Base-by-base conservation (phyloP, 305 asterid species). In the Fraxinus ornus region DNA sequence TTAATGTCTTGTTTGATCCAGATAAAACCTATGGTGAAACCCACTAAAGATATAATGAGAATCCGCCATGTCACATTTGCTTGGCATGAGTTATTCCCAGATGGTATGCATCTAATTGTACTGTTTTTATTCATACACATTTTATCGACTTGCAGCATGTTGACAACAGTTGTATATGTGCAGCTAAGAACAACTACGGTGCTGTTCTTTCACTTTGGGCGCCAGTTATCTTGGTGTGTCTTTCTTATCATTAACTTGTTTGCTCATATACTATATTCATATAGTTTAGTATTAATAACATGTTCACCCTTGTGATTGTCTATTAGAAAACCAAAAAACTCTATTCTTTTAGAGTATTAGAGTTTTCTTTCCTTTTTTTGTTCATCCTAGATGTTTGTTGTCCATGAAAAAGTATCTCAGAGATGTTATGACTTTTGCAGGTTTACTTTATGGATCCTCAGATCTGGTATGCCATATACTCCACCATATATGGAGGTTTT, bases 381-480 rank as follows among this genome's bases (percentile, higher is more conserved):
- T 44, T 77, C 74, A 41, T 71, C 83, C 44, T 30, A 52, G n/a
- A 79, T 60, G 76, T 30, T 39, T 83, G 36, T 52, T 84, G 32
- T 73, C 80, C 28, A 22, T 57, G 76, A 37, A 41, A 52, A 81
- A 78, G 30, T 73, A 35, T 81, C 86, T 80, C 77, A 79, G 75
- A 49, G 77, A 76, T 78, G 79, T 85, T 72, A 74, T 64, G 10
- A 80, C 77, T 86, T 71, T 79, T 85, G 84, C 92, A 97, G 98
- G 97, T 97, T 84, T 95, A 97, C 90, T 97, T 97, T 91, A 89
- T 95, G 98, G 99, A 97, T 88, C 85, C 91, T 84, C 99, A 95
- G 90, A 94, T 97, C 39, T 97, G 98, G 99, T 97, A 95, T 87
- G 89, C 98, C 41, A 84, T 97, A 80, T 95, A 88, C 89, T 92